Evolutionary conservation across 306 rosid species (phyloP), one percentile per base, ranked within the genome.

Genomic region (Vigna nakashimae): DNA sequence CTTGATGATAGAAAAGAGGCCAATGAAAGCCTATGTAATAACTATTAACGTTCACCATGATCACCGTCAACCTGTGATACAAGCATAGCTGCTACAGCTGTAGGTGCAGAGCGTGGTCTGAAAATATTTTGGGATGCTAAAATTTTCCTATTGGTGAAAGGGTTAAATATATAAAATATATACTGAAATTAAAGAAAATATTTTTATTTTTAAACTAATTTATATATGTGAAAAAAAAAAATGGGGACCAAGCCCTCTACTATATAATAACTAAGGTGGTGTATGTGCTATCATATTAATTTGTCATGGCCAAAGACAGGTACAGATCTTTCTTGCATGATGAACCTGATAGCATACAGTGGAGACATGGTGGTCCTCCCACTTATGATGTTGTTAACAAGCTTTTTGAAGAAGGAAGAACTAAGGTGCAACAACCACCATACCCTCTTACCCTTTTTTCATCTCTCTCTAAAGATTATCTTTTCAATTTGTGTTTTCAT

Each of bases 321-420:
- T 91, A 89, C 56, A 86, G 97, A 32, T 84, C 86, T 34, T 83
- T 82, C 85, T 69, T 90, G 30, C 30, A 85, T 80, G 89, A 83
- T 64, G 90, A 83, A 46, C 80, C 30, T 63, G 82, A 68, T 16
- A 51, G 69, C 28, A 80, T 71, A 1, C 49, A 75, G 0, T 91
- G 97, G 97, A 91, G 92, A 80, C 88, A 85, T 85, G 94, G 97
- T 20, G 87, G 81, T n/a, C 91, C 92, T 79, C 92, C 97, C 26
- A 67, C 76, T 38, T 91, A 78, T 87, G 87, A 82, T 14, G 4
- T 0, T 66, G 94, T 88, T 10, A 90, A 91, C 69, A 55, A 72
- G 13, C 92, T 91, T 22, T 91, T 89, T 71, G 92, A 89, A 76
- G 71, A 89, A 80, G 97, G 97, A 70, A 74, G 91, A 76, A 88